Evolutionary conservation across 352 stramenopile species (phyloP).

Genomic region (Thalassiosira hispida): DNA sequence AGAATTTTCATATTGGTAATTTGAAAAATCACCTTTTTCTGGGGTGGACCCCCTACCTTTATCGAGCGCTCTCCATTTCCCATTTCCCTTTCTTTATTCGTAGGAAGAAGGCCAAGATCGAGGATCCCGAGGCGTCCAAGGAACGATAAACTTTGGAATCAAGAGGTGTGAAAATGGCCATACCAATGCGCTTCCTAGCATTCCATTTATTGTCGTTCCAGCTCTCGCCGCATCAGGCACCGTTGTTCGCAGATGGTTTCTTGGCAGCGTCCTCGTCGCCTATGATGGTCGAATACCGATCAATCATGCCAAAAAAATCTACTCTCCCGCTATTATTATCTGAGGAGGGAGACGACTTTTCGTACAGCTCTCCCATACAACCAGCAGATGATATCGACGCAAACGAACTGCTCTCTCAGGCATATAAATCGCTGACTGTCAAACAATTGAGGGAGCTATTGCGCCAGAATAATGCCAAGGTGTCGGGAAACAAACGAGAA

Average conservation of each 20-base stretch:
- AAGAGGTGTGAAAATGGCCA: too few relatives aligned
- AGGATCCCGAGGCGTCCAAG: too few relatives aligned
- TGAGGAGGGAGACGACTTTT: neutral
- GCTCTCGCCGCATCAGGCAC: neutral
- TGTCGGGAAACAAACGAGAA: slow-evolving; percentile 27
- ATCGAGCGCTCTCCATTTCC: too few relatives aligned
- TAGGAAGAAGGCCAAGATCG: too few relatives aligned
- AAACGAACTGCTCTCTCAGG: neutral
- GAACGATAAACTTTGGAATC: too few relatives aligned
- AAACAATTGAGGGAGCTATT: slow-evolving; percentile 30
- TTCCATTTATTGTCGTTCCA: neutral
- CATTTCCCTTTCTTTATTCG: too few relatives aligned
- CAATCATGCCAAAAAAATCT: neutral
- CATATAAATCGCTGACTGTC: slow-evolving; percentile 5
- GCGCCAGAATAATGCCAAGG: neutral
- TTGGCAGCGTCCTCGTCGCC: neutral
- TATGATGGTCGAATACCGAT: neutral
- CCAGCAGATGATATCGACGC: neutral
- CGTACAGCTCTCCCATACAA: neutral
- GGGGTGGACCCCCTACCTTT: too few relatives aligned
- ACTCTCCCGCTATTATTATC: neutral
- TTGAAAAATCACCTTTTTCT: too few relatives aligned
- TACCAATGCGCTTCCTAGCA: too few relatives aligned
- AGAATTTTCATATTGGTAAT: too few relatives aligned
- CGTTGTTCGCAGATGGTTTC: neutral